phyloP scores from a whole-genome alignment of 2,329 filamentous ascomycete species.

The Fusarium torreyae region DNA sequence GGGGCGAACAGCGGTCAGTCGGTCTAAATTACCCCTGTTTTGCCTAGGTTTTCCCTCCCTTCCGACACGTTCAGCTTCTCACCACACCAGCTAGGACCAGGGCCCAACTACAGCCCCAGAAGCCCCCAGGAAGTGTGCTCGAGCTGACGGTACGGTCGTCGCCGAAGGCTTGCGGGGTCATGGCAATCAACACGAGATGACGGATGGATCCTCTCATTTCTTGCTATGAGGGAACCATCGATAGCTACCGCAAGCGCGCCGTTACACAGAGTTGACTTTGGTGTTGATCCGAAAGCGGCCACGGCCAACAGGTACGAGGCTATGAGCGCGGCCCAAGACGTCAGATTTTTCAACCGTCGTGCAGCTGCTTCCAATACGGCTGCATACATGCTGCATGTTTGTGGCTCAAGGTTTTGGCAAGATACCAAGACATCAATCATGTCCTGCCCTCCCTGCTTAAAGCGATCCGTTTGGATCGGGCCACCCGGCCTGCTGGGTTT shows the following conservation, averaged over 20 bases:
- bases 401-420: background rate
- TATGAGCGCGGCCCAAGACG: constrained; percentile 4
- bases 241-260: constrained; percentile 9
- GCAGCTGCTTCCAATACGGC: constrained; percentile 24
- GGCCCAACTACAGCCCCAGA: constrained; percentile 36
- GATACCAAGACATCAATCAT: constrained; percentile 15
- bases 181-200: constrained; percentile 52
- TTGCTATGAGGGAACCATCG: constrained; percentile 23
- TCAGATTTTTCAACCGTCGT: constrained; percentile 34
- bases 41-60: constrained; percentile 32
- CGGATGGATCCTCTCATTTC: constrained; percentile 52
- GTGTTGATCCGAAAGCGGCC: constrained; percentile 22
- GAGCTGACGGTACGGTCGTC: constrained; percentile 43
- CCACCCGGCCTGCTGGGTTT: constrained; percentile 41
- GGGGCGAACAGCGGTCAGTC: constrained; percentile 52
- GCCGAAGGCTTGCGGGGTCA: constrained; percentile 49
- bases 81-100: constrained; percentile 40
- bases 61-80: constrained; percentile 41
- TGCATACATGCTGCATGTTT: constrained; percentile 17
- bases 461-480: constrained; percentile 40
- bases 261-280: constrained; percentile 17
- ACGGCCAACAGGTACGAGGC: constrained; percentile 9
- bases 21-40: constrained; percentile 36
- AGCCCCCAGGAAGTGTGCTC: constrained; percentile 32
- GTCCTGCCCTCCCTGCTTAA: constrained; percentile 35